Evolutionary conservation across 805 yeast genomes (phyloP).

Genomic region (Wickerhamiella bombiphila): DNA sequence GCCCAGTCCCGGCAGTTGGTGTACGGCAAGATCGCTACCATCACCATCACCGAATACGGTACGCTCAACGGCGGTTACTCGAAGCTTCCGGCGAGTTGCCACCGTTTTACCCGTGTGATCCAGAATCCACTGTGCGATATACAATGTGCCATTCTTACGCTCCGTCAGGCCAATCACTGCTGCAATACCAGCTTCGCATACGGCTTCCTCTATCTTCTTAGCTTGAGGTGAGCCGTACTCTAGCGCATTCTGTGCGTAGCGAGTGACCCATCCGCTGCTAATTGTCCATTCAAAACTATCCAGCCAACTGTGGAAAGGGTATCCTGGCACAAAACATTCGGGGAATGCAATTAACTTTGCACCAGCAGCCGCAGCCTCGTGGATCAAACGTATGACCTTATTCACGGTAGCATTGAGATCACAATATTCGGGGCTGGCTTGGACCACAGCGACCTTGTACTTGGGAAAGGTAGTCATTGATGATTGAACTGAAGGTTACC

Average conservation of each 20-base stretch:
- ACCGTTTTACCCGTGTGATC: constrained; percentile 1
- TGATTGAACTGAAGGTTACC: too few relatives aligned
- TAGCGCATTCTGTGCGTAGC: constrained; percentile 3
- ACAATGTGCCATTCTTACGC: constrained; percentile 14
- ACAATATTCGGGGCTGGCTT: too few relatives aligned
- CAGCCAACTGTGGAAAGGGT: constrained; percentile 11
- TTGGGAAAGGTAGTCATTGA: too few relatives aligned
- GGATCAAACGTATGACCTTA: too few relatives aligned
- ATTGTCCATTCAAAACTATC: constrained; percentile 1
- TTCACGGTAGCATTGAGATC: too few relatives aligned
- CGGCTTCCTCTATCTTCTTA: constrained; percentile 8
- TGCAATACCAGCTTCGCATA: neutral
- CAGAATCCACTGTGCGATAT: constrained; percentile 9
- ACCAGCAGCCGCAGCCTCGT: too few relatives aligned
- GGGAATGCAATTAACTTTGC: constrained; percentile 18
- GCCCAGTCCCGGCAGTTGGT: constrained; percentile 2
- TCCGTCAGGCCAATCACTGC: constrained; percentile 10
- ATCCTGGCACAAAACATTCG: constrained; percentile 16
- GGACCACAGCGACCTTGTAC: too few relatives aligned
- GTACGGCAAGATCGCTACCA: constrained; percentile 3
- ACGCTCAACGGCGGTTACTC: constrained; percentile 4
- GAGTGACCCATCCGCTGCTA: constrained; percentile 7
- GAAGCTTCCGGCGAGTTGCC: constrained; percentile 3
- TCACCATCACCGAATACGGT: constrained; percentile 4
- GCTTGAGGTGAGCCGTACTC: constrained; percentile 1